These are phyloP conservation scores for Xylaria sp. DNA, from an alignment of 2,329 filamentous ascomycete genomes.

Conservation along the genomic window DNA sequence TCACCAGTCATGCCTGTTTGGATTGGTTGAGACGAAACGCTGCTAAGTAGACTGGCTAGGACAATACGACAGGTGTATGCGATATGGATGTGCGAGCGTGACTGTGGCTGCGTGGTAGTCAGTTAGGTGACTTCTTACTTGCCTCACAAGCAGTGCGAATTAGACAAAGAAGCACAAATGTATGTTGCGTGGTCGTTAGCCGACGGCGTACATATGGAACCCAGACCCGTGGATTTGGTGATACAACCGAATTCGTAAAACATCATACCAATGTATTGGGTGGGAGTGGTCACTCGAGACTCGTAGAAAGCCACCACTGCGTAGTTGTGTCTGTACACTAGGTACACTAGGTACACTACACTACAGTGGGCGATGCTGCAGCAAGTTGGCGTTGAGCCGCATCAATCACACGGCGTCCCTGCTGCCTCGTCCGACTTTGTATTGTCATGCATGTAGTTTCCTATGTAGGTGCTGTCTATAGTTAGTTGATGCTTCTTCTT, in stretches of 20 bases:
- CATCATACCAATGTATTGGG: neutral
- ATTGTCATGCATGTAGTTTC: constrained; percentile 11
- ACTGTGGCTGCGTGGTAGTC: neutral
- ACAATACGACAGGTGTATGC: neutral
- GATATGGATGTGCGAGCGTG: neutral
- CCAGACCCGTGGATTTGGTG: constrained; percentile 6
- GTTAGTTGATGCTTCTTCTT: no score
- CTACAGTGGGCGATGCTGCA: constrained; percentile 11
- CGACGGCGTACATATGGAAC: neutral
- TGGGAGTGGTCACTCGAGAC: neutral
- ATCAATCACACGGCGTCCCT: neutral
- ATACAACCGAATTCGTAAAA: neutral
- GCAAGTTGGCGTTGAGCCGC: constrained; percentile 8
- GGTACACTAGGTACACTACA: no score
- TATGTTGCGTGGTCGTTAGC: constrained; percentile 1
- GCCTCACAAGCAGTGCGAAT: neutral
- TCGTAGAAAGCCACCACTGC: neutral
- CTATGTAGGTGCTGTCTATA: no score
- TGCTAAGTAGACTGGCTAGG: neutral
- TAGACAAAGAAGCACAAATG: constrained; percentile 1
- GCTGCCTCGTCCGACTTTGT: constrained; percentile 17
- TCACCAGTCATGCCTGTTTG: neutral
- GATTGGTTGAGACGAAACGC: neutral
- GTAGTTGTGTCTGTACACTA: constrained; percentile 1
- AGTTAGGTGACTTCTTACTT: neutral